Evolutionary conservation across 2,329 filamentous ascomycete genomes (phyloP), one percentile per base, ranked within the genome.

Genomic region (Graphiopsis chlorocephala): DNA sequence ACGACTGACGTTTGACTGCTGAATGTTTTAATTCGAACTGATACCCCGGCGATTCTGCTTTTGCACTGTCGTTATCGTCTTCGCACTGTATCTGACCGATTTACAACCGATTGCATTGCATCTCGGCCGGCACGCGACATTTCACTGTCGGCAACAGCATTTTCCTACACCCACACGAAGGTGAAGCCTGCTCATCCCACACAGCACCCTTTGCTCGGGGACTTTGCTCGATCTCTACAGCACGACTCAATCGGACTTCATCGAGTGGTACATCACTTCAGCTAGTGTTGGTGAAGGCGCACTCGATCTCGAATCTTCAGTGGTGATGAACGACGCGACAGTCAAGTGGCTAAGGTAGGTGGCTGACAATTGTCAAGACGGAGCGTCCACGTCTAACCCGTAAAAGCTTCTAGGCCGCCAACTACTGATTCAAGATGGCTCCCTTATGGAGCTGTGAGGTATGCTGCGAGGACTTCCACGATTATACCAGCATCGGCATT

Each of bases 401-500:
- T 8, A 11, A 10, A 20, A 4, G 5, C n/a, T 4, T 45, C 17
- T 45, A 45, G 38, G 38, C 38, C 20, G n/a, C 38, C n/a, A 45
- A 20, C 38, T 10, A 45, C 38, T 29, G 5, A 26, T 28, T 20
- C 14, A 29, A 53, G 11, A 62, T 62, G 60, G 48, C 48, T 55
- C 60, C 60, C 17, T 10, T 7, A 2, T 62, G 47, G 47, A 45
- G 8, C 48, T 62, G 60, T 33, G 60, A 31, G 17, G 31, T 50
- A 26, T 62, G 60, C 15, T 53, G 48, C 48, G 60, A 62, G 11
- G 26, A 31, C 31, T 62, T 55, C 15, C 20, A 17, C 35, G 48
- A 55, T 25, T 55, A 55, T 25, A 62, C 60, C 48, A 55, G 60
- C 60, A 62, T 26, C 25, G 25, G 45, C 31, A 62, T 62, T 33